Evolutionary conservation across 2,329 filamentous ascomycete genomes (phyloP).

Genomic region (Colletotrichum tropicicola): DNA sequence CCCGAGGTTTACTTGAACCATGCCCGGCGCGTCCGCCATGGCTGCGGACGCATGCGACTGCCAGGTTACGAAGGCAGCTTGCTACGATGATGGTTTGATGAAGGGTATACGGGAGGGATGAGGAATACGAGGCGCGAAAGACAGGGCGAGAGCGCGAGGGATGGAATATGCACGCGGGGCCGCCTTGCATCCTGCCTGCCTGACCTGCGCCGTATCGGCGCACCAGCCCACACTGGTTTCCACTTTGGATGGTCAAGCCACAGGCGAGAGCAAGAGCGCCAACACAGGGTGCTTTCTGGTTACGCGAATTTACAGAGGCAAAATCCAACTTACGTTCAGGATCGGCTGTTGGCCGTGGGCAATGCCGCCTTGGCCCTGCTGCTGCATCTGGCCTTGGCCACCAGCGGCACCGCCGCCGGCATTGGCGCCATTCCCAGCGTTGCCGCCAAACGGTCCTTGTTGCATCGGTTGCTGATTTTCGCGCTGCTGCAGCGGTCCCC

Average conservation of each 20-base stretch:
- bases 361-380: slow-evolving; percentile 26
- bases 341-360: slow-evolving; percentile 70
- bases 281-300: neutral
- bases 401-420: slow-evolving; percentile 51
- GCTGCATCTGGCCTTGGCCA: slow-evolving; percentile 76
- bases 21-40: slow-evolving; percentile 20
- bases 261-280: slow-evolving; percentile 10
- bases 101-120: neutral
- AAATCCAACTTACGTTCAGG: slow-evolving; percentile 66
- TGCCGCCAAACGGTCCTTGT: slow-evolving; percentile 62
- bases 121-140: slow-evolving; percentile 8
- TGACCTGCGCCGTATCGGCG: slow-evolving; percentile 27
- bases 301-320: neutral
- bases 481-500: slow-evolving; percentile 72
- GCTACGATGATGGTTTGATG: neutral
- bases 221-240: slow-evolving; percentile 29
- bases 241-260: slow-evolving; percentile 28
- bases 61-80: neutral
- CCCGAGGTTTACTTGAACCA: slow-evolving; percentile 21
- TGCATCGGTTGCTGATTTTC: slow-evolving; percentile 61
- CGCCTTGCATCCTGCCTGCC: slow-evolving; percentile 14
- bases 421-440: slow-evolving; percentile 39
- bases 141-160: neutral
- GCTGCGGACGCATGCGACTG: slow-evolving; percentile 1
- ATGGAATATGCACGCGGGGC: slow-evolving; percentile 16